Base-by-base conservation (phyloP, 2,329 filamentous ascomycete genomes). In the Thelonectria blattea region DNA sequence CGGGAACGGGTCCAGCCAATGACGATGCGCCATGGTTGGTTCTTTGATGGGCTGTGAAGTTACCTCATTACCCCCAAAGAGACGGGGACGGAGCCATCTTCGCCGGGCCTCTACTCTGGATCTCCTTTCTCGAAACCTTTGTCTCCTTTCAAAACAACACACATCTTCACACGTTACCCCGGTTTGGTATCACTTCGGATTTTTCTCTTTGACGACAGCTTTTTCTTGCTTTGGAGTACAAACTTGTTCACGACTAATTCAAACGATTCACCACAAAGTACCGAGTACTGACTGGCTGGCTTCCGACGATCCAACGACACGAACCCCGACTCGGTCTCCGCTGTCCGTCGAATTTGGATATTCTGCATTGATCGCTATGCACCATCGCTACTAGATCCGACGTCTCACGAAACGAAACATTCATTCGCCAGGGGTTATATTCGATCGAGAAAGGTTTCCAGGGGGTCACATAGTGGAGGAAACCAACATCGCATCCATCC, bases 401-500 rank as follows among this genome's bases (percentile, higher is more conserved):
- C 50, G 54, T 53, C 52, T 41, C 49, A 39, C 47, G 58, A 62
- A 62, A 58, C 43, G 61, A 70, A 65, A 45, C 64, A 37, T 56
- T 30, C 45, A 56, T 52, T n/a, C n/a, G n/a, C n/a, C n/a, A n/a
- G n/a, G n/a, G n/a, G n/a, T n/a, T n/a, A n/a, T n/a, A n/a, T n/a
- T n/a, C 46, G 27, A 65, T 61, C 51, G 52, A 62, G 22, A 12
- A 22, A n/a, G 60, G 43, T 14, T 47, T 22, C 34, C 30, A 53
- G 39, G 55, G 43, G 45, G 37, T 32, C 4, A 7, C 8, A 30
- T 24, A 37, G 63, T 51, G 58, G 56, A 57, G 46, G 58, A 42
- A 39, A 56, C 39, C 60, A 11, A 7, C 34, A 9, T 42, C 18
- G 43, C 78, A 76, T 73, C 20, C 77, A 64, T 37, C 22, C 22